Percentiles rank a stretch among this genome's conserved stretches.
Evolutionary conservation across 2,329 filamentous ascomycete species (phyloP).

Genomic region (Teratosphaeria gauchensis): DNA sequence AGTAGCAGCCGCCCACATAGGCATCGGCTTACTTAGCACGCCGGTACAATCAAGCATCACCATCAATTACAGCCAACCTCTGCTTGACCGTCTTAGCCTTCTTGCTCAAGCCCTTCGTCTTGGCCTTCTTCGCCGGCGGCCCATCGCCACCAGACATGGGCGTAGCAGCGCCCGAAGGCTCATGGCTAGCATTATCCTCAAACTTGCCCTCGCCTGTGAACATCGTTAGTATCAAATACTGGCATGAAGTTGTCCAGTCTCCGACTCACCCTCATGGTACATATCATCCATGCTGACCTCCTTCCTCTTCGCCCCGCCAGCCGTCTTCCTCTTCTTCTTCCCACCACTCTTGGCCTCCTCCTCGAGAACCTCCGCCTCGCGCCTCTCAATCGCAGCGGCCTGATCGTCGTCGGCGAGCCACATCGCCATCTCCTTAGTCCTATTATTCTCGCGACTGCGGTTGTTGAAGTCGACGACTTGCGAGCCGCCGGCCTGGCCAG

Average conservation of each 20-base stretch:
- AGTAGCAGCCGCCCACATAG: no score
- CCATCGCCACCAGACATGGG: conserved; percentile 49
- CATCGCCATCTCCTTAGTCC: conserved; percentile 96
- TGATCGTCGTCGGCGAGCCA: conserved; percentile 98
- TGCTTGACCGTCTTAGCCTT: conserved; percentile 44
- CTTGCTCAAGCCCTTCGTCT: conserved; percentile 32
- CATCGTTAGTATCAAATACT: conserved; percentile 6
- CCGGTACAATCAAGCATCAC: conserved; percentile 13
- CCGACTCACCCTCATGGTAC: conserved; percentile 89
- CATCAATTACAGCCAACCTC: conserved; percentile 40
- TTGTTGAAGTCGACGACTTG: conserved; percentile 82
- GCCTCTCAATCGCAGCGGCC: conserved; percentile 83
- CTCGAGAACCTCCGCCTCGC: conserved; percentile 74
- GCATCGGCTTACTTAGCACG: background rate
- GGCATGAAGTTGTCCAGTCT: background rate
- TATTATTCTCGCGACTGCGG: conserved; percentile 74
- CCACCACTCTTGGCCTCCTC: conserved; percentile 52
- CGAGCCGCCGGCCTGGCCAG: conserved; percentile 59
- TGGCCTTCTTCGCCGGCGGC: conserved; percentile 48
- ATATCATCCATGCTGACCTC: conserved; percentile 77
- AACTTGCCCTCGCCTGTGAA: conserved; percentile 83
- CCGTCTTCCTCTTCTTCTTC: conserved; percentile 39
- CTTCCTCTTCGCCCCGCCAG: conserved; percentile 44
- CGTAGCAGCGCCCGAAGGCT: conserved; percentile 77
- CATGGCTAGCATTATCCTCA: conserved; percentile 75